Conservation (phyloP, 2,329 filamentous ascomycete genomes). For the Graphilbum ipis-grandicollis region DNA sequence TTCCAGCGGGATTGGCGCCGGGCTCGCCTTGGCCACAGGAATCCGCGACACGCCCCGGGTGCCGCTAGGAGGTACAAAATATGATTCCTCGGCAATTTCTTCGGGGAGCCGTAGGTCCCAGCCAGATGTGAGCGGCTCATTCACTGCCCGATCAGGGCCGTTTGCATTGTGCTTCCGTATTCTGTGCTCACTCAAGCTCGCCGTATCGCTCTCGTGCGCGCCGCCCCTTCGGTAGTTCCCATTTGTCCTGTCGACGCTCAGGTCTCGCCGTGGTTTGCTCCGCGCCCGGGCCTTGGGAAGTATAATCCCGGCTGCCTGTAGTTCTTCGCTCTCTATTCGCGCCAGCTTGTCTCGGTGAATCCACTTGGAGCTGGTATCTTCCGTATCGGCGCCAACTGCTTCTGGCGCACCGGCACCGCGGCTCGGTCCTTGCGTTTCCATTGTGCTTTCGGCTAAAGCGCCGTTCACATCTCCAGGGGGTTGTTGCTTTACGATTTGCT, state of each 20-base stretch:
- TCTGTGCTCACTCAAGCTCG: slow-evolving; percentile 10
- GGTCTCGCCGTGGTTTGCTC: slow-evolving; percentile 14
- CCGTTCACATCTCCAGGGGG: slow-evolving; percentile 18
- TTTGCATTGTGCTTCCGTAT: slow-evolving; percentile 30
- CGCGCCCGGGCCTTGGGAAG: slow-evolving; percentile 35
- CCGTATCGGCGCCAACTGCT: slow-evolving; percentile 4
- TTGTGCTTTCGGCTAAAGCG: slow-evolving; percentile 27
- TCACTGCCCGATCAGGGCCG: slow-evolving; percentile 17
- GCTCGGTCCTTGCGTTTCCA: slow-evolving; percentile 3
- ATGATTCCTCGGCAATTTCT: slow-evolving; percentile 52
- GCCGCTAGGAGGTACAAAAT: slow-evolving; percentile 31
- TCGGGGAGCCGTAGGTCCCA: slow-evolving; percentile 67
- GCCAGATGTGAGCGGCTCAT: slow-evolving; percentile 24
- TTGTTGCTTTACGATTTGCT: slow-evolving; percentile 17
- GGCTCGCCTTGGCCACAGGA: slow-evolving; percentile 67
- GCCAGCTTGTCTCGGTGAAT: slow-evolving; percentile 75
- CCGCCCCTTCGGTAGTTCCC: slow-evolving; percentile 15
- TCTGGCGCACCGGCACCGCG: background rate
- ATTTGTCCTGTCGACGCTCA: slow-evolving; percentile 13
- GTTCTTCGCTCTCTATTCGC: slow-evolving; percentile 62
- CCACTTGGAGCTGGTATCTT: slow-evolving; percentile 54
- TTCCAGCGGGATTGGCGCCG: slow-evolving; percentile 54
- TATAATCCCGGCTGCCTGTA: slow-evolving; percentile 60
- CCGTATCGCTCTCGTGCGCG: slow-evolving; percentile 16
- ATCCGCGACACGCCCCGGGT: slow-evolving; percentile 61